Percentiles rank a stretch among this genome's conserved stretches.
These are phyloP conservation scores for Piper betle DNA, from an alignment of 164 flowering plant genomes.

Conservation along the genomic window DNA sequence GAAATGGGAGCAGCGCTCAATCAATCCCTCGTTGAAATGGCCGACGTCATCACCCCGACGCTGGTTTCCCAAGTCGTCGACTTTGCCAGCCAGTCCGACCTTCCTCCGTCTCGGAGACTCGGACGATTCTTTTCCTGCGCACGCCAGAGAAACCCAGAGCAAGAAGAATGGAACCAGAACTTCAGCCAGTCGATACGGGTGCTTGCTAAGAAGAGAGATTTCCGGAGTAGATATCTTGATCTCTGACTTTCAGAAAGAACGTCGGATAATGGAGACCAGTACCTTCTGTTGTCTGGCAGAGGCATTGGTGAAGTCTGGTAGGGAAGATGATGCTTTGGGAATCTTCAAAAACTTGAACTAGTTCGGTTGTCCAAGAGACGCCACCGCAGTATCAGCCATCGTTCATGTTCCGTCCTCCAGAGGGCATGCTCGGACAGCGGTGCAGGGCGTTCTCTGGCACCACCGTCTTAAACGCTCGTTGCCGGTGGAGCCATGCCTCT, in stretches of 20 bases:
- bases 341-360: conserved; percentile 58
- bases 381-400: conserved; percentile 30
- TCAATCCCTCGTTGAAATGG: conserved; percentile 10
- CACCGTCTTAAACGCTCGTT: conserved; percentile 36
- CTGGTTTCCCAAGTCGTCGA: conserved; percentile 37
- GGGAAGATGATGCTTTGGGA: conserved; percentile 63
- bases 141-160: conserved; percentile 3
- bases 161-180: conserved; percentile 27
- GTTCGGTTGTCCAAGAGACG: conserved; percentile 45
- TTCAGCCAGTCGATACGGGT: conserved; percentile 43
- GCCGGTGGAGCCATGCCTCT: conserved; percentile 28
- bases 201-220: conserved; percentile 43
- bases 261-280: conserved; percentile 32
- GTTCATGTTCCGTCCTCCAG: conserved; percentile 51
- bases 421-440: conserved; percentile 64
- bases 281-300: conserved; percentile 51
- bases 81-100: conserved; percentile 31
- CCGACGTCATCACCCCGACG: conserved; percentile 25
- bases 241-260: conserved; percentile 37
- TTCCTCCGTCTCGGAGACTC: conserved; percentile 51
- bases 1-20: conserved; percentile 51
- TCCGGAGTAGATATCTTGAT: conserved; percentile 48
- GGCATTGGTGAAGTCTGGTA: conserved; percentile 41
- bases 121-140: conserved; percentile 72
- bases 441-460: conserved; percentile 50